phyloP scores from a whole-genome alignment of 495 filamentous ascomycete species.

The Letharia columbiana region DNA sequence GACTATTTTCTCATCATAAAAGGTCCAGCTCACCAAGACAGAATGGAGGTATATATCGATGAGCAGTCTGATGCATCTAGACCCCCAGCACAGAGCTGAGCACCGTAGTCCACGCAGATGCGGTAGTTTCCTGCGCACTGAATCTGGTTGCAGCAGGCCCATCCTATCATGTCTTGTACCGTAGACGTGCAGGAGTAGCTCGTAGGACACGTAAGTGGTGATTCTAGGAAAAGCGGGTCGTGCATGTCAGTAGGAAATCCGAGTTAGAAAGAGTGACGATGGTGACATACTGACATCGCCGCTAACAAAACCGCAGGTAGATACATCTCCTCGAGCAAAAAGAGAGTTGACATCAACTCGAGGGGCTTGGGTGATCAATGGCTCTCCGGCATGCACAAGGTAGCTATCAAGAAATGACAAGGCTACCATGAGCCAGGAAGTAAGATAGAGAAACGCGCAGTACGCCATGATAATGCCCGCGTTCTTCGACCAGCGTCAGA shows the following conservation, averaged over 20 bases:
- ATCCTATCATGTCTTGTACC: background rate
- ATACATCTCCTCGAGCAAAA: background rate
- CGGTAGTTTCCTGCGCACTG: background rate
- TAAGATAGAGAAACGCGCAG: background rate
- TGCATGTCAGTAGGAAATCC: background rate
- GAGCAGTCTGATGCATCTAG: background rate
- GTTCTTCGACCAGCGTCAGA: background rate
- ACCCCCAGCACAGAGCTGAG: background rate
- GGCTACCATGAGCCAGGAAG: background rate
- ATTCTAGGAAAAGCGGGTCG: background rate
- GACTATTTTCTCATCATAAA: background rate
- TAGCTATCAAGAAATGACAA: background rate
- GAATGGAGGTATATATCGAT: conserved; percentile 7
- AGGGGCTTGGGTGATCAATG: background rate
- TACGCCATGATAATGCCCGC: background rate
- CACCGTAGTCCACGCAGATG: conserved; percentile 5
- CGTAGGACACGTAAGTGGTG: background rate
- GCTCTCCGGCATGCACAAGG: background rate
- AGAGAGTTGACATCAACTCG: background rate
- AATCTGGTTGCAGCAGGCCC: conserved; percentile 7
- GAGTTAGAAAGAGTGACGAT: background rate
- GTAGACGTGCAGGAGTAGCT: conserved; percentile 3
- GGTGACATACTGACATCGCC: background rate
- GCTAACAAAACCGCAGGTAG: conserved; percentile 2
- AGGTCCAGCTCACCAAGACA: conserved; percentile 3